Percentiles rank a stretch among this genome's conserved stretches.
Conservation (phyloP, 495 filamentous ascomycete genomes). For the Hypoxylon trugodes region DNA sequence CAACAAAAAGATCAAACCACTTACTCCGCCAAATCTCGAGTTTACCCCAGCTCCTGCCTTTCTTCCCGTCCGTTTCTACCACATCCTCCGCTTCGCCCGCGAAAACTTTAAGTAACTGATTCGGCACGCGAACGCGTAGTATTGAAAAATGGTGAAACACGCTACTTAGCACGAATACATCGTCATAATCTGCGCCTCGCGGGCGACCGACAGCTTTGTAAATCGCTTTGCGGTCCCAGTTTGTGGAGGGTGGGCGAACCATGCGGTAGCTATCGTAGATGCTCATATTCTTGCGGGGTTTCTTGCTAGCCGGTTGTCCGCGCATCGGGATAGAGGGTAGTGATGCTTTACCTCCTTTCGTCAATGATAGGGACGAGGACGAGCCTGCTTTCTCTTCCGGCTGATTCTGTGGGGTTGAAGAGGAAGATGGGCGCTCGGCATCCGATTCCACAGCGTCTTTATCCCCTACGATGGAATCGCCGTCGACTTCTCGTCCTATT, state of each 20-base stretch:
- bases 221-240: slow-evolving; percentile 80
- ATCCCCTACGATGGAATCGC: slow-evolving; percentile 52
- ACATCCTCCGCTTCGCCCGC: slow-evolving; percentile 39
- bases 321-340: slow-evolving; percentile 51
- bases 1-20: slow-evolving; percentile 81
- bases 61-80: not conserved
- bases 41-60: slow-evolving; percentile 56
- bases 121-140: slow-evolving; percentile 76
- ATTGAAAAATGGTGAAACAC: slow-evolving; percentile 86
- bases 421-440: not conserved
- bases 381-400: not conserved
- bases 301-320: slow-evolving; percentile 53
- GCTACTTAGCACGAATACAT: slow-evolving; percentile 84
- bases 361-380: not conserved
- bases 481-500: slow-evolving; percentile 63
- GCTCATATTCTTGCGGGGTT: slow-evolving; percentile 55
- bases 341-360: not conserved
- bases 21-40: slow-evolving; percentile 71
- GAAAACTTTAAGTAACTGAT: slow-evolving; percentile 65
- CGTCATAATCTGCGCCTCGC: slow-evolving; percentile 52
- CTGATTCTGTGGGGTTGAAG: not conserved
- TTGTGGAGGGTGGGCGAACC: slow-evolving; percentile 66
- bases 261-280: slow-evolving; percentile 66
- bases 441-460: slow-evolving; percentile 44
- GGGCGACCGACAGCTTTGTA: slow-evolving; percentile 78